Conservation (phyloP, 495 filamentous ascomycete species). For the Penicillium herquei region DNA sequence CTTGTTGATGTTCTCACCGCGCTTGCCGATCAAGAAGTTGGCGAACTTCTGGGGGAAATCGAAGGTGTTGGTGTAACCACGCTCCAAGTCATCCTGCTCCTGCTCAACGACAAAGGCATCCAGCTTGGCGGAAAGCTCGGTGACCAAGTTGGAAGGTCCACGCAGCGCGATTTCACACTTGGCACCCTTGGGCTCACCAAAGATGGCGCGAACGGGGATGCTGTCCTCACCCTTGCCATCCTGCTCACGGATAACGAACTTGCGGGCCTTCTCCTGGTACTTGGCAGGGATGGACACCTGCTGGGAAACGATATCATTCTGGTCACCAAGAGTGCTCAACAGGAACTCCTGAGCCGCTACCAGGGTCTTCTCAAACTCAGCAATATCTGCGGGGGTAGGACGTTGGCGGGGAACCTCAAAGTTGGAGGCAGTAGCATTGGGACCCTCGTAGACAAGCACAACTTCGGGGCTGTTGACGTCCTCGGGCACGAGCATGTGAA, state of each 20-base stretch:
- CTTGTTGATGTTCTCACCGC: constrained; percentile 90
- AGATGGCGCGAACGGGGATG: constrained; percentile 70
- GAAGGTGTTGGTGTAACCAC: constrained; percentile 78
- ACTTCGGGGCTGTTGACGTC: constrained; percentile 62
- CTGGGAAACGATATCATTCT: constrained; percentile 64
- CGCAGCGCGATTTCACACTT: constrained; percentile 64
- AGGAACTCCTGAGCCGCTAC: constrained; percentile 72
- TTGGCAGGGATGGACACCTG: constrained; percentile 71
- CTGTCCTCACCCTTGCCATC: constrained; percentile 58
- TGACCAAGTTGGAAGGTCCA: constrained; percentile 70
- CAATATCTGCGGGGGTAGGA: constrained; percentile 58
- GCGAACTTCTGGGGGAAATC: constrained; percentile 94
- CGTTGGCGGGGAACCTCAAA: constrained; percentile 69
- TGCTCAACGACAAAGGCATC: constrained; percentile 76
- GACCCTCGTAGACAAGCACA: constrained; percentile 81
- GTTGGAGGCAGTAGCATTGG: constrained; percentile 47
- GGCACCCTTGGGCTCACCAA: constrained; percentile 40
- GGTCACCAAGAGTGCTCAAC: constrained; percentile 63
- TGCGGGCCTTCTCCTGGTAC: constrained; percentile 76
- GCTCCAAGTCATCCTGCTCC: constrained; percentile 82
- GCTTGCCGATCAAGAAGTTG: constrained; percentile 88
- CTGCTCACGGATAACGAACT: constrained; percentile 76
- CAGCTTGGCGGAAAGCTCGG: constrained; percentile 67
- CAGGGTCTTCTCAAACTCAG: constrained; percentile 66
- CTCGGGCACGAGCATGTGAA: constrained; percentile 75